A percentile compares a stretch with the other conserved stretches of the same genome.
phyloP scores from a whole-genome alignment of 1,284 basidiomycete genomes.

The Cutaneotrichosporon cutaneum region DNA sequence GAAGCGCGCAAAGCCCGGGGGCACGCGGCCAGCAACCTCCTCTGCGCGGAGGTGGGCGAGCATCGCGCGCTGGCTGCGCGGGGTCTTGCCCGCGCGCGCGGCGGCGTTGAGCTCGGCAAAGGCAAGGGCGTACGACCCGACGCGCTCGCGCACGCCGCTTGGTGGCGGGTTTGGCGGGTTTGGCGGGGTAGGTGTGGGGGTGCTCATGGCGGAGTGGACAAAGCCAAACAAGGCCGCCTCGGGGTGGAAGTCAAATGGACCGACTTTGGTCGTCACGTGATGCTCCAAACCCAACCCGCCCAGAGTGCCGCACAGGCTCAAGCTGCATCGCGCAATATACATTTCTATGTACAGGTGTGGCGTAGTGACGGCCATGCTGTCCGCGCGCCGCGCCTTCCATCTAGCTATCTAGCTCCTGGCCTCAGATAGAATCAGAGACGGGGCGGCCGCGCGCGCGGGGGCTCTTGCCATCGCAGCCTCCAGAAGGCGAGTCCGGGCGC shows the following conservation, averaged over 20 bases:
- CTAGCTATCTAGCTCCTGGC: not conserved
- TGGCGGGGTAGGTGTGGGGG: not conserved
- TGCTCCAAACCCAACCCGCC: too few relatives aligned
- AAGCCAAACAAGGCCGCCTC: not conserved
- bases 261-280: not conserved
- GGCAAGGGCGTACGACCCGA: constrained; percentile 1
- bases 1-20: not conserved
- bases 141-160: not conserved
- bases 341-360: not conserved
- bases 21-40: not conserved
- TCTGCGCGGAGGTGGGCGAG: constrained; percentile 2
- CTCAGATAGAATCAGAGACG: not conserved
- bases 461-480: too few relatives aligned
- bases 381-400: not conserved
- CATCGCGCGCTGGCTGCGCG: not conserved
- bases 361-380: too few relatives aligned
- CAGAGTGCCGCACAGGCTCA: too few relatives aligned
- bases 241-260: not conserved
- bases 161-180: not conserved
- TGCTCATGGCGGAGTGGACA: not conserved
- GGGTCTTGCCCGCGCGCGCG: not conserved
- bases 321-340: not conserved
- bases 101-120: not conserved
- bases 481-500: too few relatives aligned
- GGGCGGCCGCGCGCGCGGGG: too few relatives aligned